Evolutionary conservation across 2,329 filamentous ascomycete species (phyloP), one percentile per base, ranked within the genome.

Genomic region (Grosmannia clavigera): DNA sequence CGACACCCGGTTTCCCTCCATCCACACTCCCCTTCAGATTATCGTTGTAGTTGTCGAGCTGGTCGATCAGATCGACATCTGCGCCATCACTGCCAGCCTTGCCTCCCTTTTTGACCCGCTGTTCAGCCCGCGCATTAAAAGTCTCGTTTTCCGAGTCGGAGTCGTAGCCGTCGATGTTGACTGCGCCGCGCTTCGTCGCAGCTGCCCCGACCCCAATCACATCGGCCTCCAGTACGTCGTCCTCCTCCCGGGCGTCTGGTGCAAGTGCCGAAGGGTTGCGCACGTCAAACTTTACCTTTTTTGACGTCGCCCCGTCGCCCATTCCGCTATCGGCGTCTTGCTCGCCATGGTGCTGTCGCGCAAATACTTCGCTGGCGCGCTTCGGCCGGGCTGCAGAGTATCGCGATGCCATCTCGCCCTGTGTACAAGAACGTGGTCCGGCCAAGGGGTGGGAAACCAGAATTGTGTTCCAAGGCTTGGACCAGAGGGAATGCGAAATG

Each of bases 81-180:
- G 57, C 33, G 65, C 67, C 55, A 65, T 58, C 58, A 65, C 69
- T 7, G 35, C 58, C 57, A 5, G 61, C 50, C 29, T 61, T 59
- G 40, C 61, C 57, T 5, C 31, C 25, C 38, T 38, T 52, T 25
- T 57, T 56, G 33, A 52, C 58, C n/a, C 81, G 81, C 60, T 80
- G 80, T 61, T 85, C 83, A 6, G 88, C 87, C 58, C 88, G 82
- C 38, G 81, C 81, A 66, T 94, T 83, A 71, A 96, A 95, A 53
- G 88, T 91, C 69, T 97, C 94, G 65, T 95, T 92, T 58, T 87
- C 83, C 2, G 92, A 95, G 73, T 99, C 94, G 11, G 88, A 94
- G 66, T 97, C 92, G 74, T 97, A 99, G 57, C 94, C 94, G 69
- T 97, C 94, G 50, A 99, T 84, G 68, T 97, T 96, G 60, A 99